phyloP scores from a whole-genome alignment of 1,139 yeast genomes.

The Yamadazyma diospyri region DNA sequence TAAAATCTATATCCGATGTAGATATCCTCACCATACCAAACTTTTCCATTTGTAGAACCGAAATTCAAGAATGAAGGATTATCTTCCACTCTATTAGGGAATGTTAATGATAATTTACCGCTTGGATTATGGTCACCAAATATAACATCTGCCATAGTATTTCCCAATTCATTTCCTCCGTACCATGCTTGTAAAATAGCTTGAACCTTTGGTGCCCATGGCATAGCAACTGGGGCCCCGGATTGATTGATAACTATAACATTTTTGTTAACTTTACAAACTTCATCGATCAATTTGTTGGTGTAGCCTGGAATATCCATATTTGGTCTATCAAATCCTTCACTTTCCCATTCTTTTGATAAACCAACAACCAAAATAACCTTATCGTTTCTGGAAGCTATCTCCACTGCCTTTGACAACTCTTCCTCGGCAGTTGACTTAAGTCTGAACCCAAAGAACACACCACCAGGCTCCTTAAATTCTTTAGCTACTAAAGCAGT shows the following conservation, averaged over 20 bases:
- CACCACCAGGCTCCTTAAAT: slow-evolving; percentile 29
- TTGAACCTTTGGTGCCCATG: slow-evolving; percentile 48
- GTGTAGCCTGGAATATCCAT: slow-evolving; percentile 47
- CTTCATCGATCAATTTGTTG: slow-evolving; percentile 43
- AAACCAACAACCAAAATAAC: slow-evolving; percentile 40
- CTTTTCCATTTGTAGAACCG: slow-evolving; percentile 42
- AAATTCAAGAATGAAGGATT: slow-evolving; percentile 44
- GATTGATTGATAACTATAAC: slow-evolving; percentile 56
- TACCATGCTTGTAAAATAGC: slow-evolving; percentile 51
- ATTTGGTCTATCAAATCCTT: slow-evolving; percentile 33
- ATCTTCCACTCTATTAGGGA: slow-evolving; percentile 44
- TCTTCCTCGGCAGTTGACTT: slow-evolving; percentile 22
- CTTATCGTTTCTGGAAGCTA: slow-evolving; percentile 33
- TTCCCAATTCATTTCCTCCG: slow-evolving; percentile 30
- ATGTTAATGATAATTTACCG: slow-evolving; percentile 34
- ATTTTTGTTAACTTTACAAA: slow-evolving; percentile 47
- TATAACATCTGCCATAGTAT: slow-evolving; percentile 22
- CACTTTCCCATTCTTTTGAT: slow-evolving; percentile 36
- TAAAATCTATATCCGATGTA: slow-evolving; percentile 60
- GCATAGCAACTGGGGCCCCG: slow-evolving; percentile 61
- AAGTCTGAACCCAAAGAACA: slow-evolving; percentile 25
- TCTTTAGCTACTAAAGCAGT: slow-evolving; percentile 27
- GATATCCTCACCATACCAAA: slow-evolving; percentile 53
- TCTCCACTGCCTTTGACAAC: slow-evolving; percentile 24
- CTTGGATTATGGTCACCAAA: slow-evolving; percentile 24